These are phyloP conservation scores for Melampsora abietis-canadensis DNA, from an alignment of 1,284 basidiomycete species.

Conservation along the genomic window DNA sequence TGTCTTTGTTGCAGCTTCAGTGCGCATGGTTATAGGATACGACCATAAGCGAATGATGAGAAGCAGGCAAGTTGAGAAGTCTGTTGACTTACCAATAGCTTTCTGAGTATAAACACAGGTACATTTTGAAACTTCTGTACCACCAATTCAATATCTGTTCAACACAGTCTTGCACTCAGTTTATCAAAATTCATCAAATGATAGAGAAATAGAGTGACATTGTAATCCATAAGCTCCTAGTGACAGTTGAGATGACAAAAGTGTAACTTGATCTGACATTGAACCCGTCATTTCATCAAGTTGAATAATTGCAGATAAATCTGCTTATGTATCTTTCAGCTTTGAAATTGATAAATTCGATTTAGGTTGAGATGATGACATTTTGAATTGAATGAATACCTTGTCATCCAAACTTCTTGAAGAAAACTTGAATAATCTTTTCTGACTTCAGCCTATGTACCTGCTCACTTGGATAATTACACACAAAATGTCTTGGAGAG, in stretches of 20 bases:
- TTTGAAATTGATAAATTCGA: not conserved
- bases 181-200: not conserved
- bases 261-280: conserved; percentile 21
- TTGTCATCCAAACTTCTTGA: too few relatives aligned
- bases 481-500: too few relatives aligned
- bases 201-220: not conserved
- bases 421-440: too few relatives aligned
- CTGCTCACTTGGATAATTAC: too few relatives aligned
- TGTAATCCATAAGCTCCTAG: conserved; percentile 6
- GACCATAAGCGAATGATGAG: too few relatives aligned
- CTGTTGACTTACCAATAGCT: conserved; percentile 20
- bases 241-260: conserved; percentile 12
- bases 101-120: conserved; percentile 22
- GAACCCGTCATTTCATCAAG: conserved; percentile 11
- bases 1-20: not conserved
- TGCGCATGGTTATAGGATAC: not conserved
- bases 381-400: too few relatives aligned
- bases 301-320: conserved; percentile 10
- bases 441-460: too few relatives aligned
- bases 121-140: conserved; percentile 32
- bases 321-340: conserved; percentile 26
- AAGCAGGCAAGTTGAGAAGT: not conserved
- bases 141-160: conserved; percentile 26
- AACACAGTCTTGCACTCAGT: not conserved
- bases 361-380: not conserved